Base-by-base conservation (phyloP, 805 yeast species). In the Candida hungchunana region DNA sequence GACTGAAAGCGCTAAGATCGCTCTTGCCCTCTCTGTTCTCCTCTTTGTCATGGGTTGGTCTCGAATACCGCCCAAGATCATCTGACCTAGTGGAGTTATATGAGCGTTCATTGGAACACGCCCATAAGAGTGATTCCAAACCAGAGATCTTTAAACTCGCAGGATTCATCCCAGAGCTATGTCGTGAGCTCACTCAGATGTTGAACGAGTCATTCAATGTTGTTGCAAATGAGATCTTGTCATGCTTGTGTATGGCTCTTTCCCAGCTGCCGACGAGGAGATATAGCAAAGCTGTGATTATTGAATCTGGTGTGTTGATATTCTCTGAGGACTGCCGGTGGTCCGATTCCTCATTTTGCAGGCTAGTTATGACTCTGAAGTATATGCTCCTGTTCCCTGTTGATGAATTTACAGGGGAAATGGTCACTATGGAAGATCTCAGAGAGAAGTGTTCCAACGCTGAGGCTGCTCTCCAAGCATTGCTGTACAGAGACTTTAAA, bases 201-300 rank as follows among this genome's bases (percentile, higher is more conserved):
- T 27, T 15, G 17, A 16, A 25, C n/a, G 27, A 8, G 13, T 13
- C 27, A 15, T 7, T 19, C 6, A n/a, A 11, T 18, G 25, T 17
- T 15, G n/a, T 27, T 17, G 5, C 21, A 8, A 9, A 2, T 2
- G 18, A 15, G 11, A 21, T 37, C 14, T 14, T 37, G 25, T 14
- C 16, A 9, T 20, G 29, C 10, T 14, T 38, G 13, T 35, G 29
- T 5, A 34, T 48, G 6, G 35, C 62, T 1, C 32, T 68, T 6
- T 64, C 73, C 4, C 69, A 63, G 34, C 44, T 65, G 6, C 71
- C 73, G 0, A 62, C 73, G 0, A 53, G 75, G 37, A 46, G 62
- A 30, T 68, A 55, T 31, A 32, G 58, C 5, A 59, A 55, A 34
- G 40, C 60, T 0, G 23, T 69, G 3, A 20, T 68, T 20, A 51